phyloP scores from a whole-genome alignment of 2,329 filamentous ascomycete species.

The Colletotrichum godetiae region DNA sequence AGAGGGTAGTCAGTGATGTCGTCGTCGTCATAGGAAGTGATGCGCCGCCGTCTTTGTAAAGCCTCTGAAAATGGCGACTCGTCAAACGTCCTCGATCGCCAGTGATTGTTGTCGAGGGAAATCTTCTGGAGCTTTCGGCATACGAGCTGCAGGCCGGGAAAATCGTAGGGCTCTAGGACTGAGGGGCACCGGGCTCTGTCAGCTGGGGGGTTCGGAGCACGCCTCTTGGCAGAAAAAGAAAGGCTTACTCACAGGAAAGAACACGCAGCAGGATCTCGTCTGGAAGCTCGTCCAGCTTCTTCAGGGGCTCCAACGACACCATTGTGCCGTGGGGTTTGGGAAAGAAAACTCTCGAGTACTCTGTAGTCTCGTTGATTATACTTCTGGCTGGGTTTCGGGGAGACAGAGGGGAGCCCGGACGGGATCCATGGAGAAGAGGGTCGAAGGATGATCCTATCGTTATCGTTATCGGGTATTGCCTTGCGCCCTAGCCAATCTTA shows the following conservation, averaged over 20 bases:
- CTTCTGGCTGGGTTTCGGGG: constrained; percentile 20
- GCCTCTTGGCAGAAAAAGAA: constrained; percentile 9
- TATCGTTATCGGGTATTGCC: constrained; percentile 30
- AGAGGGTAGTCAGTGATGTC: constrained; percentile 30
- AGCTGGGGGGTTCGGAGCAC: constrained; percentile 12
- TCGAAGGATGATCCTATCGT: constrained; percentile 33
- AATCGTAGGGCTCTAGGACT: constrained; percentile 73
- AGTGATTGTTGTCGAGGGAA: constrained; percentile 79
- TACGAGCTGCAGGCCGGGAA: constrained; percentile 76
- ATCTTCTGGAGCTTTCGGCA: constrained; percentile 74
- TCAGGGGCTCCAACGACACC: constrained; percentile 22
- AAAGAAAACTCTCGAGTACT: background rate
- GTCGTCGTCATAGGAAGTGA: constrained; percentile 36
- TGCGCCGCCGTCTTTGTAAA: constrained; percentile 64
- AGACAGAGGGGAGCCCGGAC: constrained; percentile 28
- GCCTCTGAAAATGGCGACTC: constrained; percentile 73
- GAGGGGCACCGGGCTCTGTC: constrained; percentile 33
- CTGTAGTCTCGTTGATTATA: background rate
- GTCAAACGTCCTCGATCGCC: constrained; percentile 81
- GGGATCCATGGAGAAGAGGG: constrained; percentile 28
- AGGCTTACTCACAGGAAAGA: constrained; percentile 44
- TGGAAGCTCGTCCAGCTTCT: constrained; percentile 65
- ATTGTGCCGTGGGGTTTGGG: constrained; percentile 36
- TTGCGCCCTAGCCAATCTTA: constrained; percentile 1
- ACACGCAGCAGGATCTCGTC: constrained; percentile 74